Percentiles rank a stretch among this genome's conserved stretches.
These are phyloP conservation scores for Fusarium gaditjirri DNA, from an alignment of 2,329 filamentous ascomycete genomes.

Conservation along the genomic window DNA sequence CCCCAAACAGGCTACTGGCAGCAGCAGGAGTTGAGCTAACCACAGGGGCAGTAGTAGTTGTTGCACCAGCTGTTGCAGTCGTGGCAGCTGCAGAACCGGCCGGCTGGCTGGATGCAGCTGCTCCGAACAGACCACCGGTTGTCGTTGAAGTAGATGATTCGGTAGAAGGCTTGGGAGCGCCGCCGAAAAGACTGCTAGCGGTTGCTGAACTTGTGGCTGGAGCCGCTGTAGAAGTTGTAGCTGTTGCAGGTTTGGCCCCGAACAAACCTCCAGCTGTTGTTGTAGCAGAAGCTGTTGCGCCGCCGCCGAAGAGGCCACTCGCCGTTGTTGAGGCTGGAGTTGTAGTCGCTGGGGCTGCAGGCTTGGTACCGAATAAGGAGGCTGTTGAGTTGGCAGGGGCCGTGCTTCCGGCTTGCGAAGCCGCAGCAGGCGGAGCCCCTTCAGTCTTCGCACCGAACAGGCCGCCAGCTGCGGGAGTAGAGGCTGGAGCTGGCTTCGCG, in stretches of 20 bases:
- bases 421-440: conserved; percentile 33
- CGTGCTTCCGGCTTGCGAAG: conserved; percentile 36
- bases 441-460: conserved; percentile 42
- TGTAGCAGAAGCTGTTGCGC: conserved; percentile 46
- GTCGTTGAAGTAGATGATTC: conserved; percentile 39
- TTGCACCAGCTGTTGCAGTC: conserved; percentile 36
- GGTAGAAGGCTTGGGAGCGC: conserved; percentile 36
- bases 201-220: conserved; percentile 41
- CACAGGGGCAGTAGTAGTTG: conserved; percentile 44
- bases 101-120: conserved; percentile 32
- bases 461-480: conserved; percentile 39
- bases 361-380: conserved; percentile 56
- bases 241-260: conserved; percentile 46
- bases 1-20: conserved; percentile 49
- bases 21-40: conserved; percentile 46
- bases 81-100: conserved; percentile 41
- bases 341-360: conserved; percentile 49
- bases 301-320: conserved; percentile 50
- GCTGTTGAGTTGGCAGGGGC: conserved; percentile 35
- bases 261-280: conserved; percentile 48
- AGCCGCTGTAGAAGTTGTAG: conserved; percentile 44
- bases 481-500: conserved; percentile 44
- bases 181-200: conserved; percentile 42
- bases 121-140: conserved; percentile 43
- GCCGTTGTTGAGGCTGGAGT: conserved; percentile 49